Evolutionary conservation across 306 rosid genomes (phyloP).

Genomic region (Benincasa hispida): DNA sequence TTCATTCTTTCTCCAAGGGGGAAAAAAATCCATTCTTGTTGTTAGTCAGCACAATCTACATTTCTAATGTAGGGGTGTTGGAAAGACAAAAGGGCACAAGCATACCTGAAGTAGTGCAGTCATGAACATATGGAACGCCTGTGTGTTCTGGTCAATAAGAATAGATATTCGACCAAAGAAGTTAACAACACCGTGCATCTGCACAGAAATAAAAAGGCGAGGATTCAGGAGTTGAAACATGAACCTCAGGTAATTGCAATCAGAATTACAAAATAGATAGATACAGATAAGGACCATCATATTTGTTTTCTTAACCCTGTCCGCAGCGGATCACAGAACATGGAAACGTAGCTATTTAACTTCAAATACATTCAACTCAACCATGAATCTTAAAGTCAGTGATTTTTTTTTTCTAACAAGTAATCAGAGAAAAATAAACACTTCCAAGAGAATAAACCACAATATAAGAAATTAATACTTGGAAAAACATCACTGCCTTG

Average conservation of each 20-base stretch:
- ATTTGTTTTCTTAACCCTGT: not conserved
- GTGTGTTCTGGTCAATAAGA: conserved; percentile 94
- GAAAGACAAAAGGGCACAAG: not conserved
- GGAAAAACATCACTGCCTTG: not conserved
- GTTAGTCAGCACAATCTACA: not conserved
- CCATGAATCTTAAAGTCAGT: not conserved
- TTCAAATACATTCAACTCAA: not conserved
- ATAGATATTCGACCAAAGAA: conserved; percentile 91
- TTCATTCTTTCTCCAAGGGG: not conserved
- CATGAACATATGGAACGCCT: conserved; percentile 95
- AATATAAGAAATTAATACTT: not conserved
- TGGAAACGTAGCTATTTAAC: not conserved
- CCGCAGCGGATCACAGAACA: not conserved
- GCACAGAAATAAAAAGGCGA: conserved; percentile 10
- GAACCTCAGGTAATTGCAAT: not conserved
- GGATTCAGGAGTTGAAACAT: not conserved
- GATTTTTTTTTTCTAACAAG: not conserved
- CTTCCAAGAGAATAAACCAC: not conserved
- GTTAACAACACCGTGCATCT: conserved; percentile 91
- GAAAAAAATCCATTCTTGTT: not conserved
- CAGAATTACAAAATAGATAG: not conserved
- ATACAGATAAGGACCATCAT: not conserved
- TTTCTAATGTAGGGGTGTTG: not conserved
- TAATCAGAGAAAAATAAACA: not conserved
- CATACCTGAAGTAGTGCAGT: conserved; percentile 91